phyloP scores from a whole-genome alignment of 2,329 filamentous ascomycete genomes.

The Microsporum canis region DNA sequence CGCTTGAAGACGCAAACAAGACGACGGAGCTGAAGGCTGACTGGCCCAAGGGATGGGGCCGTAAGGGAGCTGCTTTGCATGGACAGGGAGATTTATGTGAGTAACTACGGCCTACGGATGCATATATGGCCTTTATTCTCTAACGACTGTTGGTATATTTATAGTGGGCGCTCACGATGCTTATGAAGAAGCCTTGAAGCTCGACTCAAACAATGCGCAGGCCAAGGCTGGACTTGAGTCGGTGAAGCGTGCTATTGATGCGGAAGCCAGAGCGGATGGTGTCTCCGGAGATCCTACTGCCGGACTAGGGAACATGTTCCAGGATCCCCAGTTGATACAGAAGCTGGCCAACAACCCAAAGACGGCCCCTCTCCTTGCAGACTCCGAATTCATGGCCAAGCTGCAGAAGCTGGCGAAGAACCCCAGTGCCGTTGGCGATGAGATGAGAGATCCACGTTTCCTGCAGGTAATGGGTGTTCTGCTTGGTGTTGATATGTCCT shows the following conservation, averaged over 20 bases:
- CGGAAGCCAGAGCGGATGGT: slow-evolving; percentile 55
- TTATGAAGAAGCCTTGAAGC: slow-evolving; percentile 87
- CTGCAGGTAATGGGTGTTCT: slow-evolving; percentile 87
- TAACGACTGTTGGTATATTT: not conserved
- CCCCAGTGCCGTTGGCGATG: slow-evolving; percentile 63
- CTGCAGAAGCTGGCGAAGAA: slow-evolving; percentile 71
- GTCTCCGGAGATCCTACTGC: slow-evolving; percentile 54
- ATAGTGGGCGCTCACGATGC: slow-evolving; percentile 72
- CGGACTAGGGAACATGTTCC: slow-evolving; percentile 86
- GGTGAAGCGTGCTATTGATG: slow-evolving; percentile 78
- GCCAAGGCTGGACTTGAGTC: slow-evolving; percentile 78
- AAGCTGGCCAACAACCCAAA: slow-evolving; percentile 94
- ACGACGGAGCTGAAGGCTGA: slow-evolving; percentile 91
- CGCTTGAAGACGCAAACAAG: slow-evolving; percentile 82
- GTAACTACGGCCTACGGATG: slow-evolving; percentile 17
- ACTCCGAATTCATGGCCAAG: slow-evolving; percentile 82
- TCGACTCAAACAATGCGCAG: slow-evolving; percentile 82
- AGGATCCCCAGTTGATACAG: slow-evolving; percentile 74
- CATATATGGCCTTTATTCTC: slow-evolving; percentile 13
- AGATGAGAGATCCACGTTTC: slow-evolving; percentile 84
- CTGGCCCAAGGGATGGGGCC: slow-evolving; percentile 93
- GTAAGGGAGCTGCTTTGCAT: slow-evolving; percentile 84
- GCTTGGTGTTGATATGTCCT: slow-evolving; percentile 85
- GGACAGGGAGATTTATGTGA: slow-evolving; percentile 68
- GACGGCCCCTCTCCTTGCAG: slow-evolving; percentile 68